Percentiles rank a stretch among this genome's conserved stretches.
These are phyloP conservation scores for Meyerozyma elateridarum DNA, from an alignment of 1,139 yeast species.

Conservation along the genomic window DNA sequence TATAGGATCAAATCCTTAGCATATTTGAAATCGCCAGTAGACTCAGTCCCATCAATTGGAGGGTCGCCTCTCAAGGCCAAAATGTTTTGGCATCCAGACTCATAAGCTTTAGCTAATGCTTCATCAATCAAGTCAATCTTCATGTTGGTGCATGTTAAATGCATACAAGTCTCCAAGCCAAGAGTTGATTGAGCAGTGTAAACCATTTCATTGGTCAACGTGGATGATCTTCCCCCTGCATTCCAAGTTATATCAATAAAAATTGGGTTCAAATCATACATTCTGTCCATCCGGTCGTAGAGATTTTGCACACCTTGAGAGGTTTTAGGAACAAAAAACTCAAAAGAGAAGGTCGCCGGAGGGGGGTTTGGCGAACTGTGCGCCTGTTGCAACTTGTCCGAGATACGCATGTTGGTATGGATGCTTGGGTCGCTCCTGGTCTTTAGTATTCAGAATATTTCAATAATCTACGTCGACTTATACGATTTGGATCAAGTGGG, in stretches of 20 bases:
- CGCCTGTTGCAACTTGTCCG: slow-evolving; percentile 48
- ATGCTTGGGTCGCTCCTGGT: too few relatives aligned
- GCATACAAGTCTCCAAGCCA: slow-evolving; percentile 97
- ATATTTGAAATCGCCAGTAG: slow-evolving; percentile 68
- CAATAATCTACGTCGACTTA: too few relatives aligned
- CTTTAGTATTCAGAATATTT: too few relatives aligned
- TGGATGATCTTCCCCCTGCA: slow-evolving; percentile 88
- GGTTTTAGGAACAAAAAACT: slow-evolving; percentile 97
- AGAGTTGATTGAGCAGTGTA: slow-evolving; percentile 87
- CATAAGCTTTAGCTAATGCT: slow-evolving; percentile 80
- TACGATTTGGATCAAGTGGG: too few relatives aligned
- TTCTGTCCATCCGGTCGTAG: slow-evolving; percentile 95
- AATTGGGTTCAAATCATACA: slow-evolving; percentile 88
- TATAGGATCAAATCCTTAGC: slow-evolving; percentile 62
- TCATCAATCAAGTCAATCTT: slow-evolving; percentile 73
- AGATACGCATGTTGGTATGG: slow-evolving; percentile 51
- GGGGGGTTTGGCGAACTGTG: slow-evolving; percentile 41
- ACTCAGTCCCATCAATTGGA: slow-evolving; percentile 55
- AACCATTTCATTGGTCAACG: slow-evolving; percentile 84
- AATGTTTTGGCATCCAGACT: slow-evolving; percentile 92
- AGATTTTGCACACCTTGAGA: slow-evolving; percentile 94
- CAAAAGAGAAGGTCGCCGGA: slow-evolving; percentile 83
- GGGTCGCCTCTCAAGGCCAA: slow-evolving; percentile 86
- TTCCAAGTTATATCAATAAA: slow-evolving; percentile 97
- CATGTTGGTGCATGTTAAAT: slow-evolving; percentile 96